Base-by-base conservation (phyloP, 108 stramenopile species). In the Fragilariopsis cylindrus region DNA sequence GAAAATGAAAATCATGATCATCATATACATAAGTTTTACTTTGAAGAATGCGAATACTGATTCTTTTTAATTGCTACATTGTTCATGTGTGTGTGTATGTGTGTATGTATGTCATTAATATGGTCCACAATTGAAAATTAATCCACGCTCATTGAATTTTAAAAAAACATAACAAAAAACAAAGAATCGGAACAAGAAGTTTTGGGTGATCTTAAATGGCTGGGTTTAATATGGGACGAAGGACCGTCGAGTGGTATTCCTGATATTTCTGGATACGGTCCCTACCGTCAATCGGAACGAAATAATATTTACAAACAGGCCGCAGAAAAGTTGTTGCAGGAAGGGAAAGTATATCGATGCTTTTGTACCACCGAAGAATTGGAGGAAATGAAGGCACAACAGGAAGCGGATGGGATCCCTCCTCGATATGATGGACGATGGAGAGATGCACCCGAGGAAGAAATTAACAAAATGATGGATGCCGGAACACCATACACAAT, bases 331-430 rank as follows among this genome's bases (percentile, higher is more conserved):
- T 84, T 96, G 15, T 75, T 92, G 65, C 72, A 84, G 46, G 78
- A 85, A 50, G 90, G 88, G 18, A 90, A 92, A 66, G 98, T 97
- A 16, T 98, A 98, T 80, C 88, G 92, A 40, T 98, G 98, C 82
- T 98, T 98, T 70, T 97, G 96, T 75, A 90, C 98, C 12, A 73
- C 92, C 13, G 98, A 98, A 74, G 97, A 98, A 73, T 85, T 98
- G 53, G 94, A 96, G 63, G 89, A 81, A 52, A 90, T 96, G 92
- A 93, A 90, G 85, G 92, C 82, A 41, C 78, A 82, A 70, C 90
- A 89, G 77, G 92, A 91, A 60, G 91, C 89, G 7, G 81, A 60
- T 42, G 96, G 94, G 11, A 85, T 88, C 30, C 89, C 88, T 16
- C 88, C 91, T 9, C 84, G 95, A 40, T 98, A 98, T 79, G 98